These are phyloP conservation scores for Mycosphaerella sp. DNA, from an alignment of 2,329 filamentous ascomycete species.

Conservation along the genomic window DNA sequence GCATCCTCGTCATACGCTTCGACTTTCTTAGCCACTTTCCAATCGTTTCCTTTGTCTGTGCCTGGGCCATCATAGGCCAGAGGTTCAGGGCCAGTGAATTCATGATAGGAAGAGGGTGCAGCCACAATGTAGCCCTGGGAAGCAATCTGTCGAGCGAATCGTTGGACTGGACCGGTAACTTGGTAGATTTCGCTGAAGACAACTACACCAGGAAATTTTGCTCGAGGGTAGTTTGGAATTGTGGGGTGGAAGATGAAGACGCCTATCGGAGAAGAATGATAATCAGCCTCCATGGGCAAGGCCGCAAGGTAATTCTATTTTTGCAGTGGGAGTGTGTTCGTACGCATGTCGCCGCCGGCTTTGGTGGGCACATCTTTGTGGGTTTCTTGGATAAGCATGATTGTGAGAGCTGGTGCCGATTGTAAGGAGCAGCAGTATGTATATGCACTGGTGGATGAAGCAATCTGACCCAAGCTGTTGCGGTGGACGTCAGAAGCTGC, in stretches of 20 bases:
- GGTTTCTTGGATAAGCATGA: slow-evolving; percentile 55
- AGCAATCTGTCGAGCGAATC: slow-evolving; percentile 86
- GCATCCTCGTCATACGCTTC: slow-evolving; percentile 68
- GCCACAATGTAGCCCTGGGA: slow-evolving; percentile 91
- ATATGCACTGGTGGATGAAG: too few relatives aligned
- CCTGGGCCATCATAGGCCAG: slow-evolving; percentile 81
- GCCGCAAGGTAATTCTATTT: slow-evolving; percentile 4
- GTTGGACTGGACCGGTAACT: slow-evolving; percentile 85
- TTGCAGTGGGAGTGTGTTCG: slow-evolving; percentile 5
- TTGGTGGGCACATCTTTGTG: slow-evolving; percentile 55
- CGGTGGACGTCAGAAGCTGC: background rate
- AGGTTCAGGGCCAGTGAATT: slow-evolving; percentile 79
- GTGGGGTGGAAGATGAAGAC: slow-evolving; percentile 85
- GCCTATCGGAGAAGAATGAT: slow-evolving; percentile 46
- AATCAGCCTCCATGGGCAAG: slow-evolving; percentile 22
- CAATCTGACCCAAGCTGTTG: background rate
- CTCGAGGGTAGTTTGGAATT: slow-evolving; percentile 78
- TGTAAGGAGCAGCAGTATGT: background rate
- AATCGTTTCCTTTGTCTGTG: slow-evolving; percentile 80
- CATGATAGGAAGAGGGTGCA: slow-evolving; percentile 85
- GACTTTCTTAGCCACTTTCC: slow-evolving; percentile 73
- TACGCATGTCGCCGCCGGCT: slow-evolving; percentile 55
- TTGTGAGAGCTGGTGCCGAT: slow-evolving; percentile 16
- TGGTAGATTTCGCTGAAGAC: slow-evolving; percentile 87
- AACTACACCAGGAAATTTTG: slow-evolving; percentile 80